A percentile compares a stretch with the other conserved stretches of the same genome.
These are phyloP conservation scores for Plasmodium vivax DNA, from an alignment of 169 alveolate genomes.

Conservation along the genomic window DNA sequence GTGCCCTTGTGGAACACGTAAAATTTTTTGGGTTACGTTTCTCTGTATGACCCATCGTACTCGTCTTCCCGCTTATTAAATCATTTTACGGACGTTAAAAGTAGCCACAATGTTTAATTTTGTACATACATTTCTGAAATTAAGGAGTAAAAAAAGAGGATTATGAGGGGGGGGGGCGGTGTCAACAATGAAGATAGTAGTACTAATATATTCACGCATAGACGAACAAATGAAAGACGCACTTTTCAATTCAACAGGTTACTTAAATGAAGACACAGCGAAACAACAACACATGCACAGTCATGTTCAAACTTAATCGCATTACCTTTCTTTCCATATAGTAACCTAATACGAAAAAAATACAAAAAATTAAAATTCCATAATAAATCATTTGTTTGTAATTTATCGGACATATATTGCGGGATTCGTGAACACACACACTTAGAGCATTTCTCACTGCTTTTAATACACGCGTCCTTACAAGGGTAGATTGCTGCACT, in stretches of 20 bases:
- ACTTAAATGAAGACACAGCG: neutral
- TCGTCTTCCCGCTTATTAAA: neutral
- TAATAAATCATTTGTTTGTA: neutral
- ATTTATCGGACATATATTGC: neutral
- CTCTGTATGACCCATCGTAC: neutral
- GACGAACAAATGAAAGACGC: neutral
- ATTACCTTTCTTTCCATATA: slow-evolving; percentile 8
- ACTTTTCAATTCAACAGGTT: neutral
- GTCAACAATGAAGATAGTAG: neutral
- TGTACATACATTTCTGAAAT: neutral
- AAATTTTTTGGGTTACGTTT: neutral
- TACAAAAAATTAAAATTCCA: neutral
- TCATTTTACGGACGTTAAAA: neutral
- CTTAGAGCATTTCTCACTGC: slow-evolving; percentile 8
- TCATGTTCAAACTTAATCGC: neutral
- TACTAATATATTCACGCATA: neutral
- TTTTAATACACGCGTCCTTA: neutral
- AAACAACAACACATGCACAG: neutral
- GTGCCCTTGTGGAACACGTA: neutral
- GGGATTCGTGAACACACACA: neutral
- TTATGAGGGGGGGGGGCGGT: neutral
- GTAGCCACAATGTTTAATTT: neutral
- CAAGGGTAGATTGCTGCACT: neutral
- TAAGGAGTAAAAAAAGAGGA: neutral
- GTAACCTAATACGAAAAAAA: slow-evolving; percentile 1